A percentile compares a stretch with the other conserved stretches of the same genome.
phyloP scores from a whole-genome alignment of 1,284 basidiomycete species.

The Microbotryomycetes sp. region DNA sequence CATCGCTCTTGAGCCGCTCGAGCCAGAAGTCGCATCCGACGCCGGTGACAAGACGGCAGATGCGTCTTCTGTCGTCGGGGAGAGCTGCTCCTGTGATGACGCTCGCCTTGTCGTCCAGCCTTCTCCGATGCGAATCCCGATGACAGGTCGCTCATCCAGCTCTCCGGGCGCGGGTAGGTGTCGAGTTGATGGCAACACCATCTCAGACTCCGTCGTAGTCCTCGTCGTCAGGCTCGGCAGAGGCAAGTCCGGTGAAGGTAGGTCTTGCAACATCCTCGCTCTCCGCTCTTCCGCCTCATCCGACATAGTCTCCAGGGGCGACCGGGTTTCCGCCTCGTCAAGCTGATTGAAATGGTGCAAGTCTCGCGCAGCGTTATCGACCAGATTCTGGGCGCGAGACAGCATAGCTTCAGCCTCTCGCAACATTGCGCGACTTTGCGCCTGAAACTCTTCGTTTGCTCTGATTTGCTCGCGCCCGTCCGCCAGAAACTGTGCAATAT shows the following conservation, averaged over 20 bases:
- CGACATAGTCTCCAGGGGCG: background rate
- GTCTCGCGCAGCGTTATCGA: background rate
- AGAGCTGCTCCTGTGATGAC: background rate
- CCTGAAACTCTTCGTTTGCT: background rate
- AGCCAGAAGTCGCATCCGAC: background rate
- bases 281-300: background rate
- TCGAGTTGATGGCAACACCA: background rate
- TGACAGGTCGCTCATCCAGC: background rate
- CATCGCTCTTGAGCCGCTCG: conserved; percentile 3
- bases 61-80: background rate
- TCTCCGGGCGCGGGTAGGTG: background rate
- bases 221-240: background rate
- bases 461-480: background rate
- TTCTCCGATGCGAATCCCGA: conserved; percentile 17
- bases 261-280: background rate
- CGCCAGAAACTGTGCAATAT: background rate
- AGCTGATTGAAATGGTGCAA: background rate
- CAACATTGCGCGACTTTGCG: background rate
- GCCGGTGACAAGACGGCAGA: background rate
- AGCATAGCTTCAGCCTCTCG: background rate
- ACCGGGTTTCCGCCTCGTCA: background rate
- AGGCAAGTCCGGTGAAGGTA: background rate
- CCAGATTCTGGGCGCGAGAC: background rate
- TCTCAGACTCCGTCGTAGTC: background rate
- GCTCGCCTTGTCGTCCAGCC: conserved; percentile 1